Percentiles rank a stretch among this genome's conserved stretches.
These are phyloP conservation scores for Hymenoscyphus scutula DNA, from an alignment of 2,329 filamentous ascomycete species.

Conservation along the genomic window DNA sequence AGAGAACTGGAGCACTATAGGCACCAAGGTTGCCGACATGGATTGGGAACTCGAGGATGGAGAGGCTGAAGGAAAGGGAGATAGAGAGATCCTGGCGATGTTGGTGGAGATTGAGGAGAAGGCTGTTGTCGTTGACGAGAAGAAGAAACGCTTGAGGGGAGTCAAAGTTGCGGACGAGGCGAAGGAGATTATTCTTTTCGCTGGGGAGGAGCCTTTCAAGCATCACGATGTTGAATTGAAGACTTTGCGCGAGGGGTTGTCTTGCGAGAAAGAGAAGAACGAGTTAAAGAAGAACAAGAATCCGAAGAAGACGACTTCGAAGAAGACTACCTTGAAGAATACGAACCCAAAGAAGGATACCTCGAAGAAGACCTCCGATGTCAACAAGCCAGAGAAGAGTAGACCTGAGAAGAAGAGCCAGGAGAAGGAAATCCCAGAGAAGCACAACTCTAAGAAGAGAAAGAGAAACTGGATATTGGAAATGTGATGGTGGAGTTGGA, in stretches of 20 bases:
- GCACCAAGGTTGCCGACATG: background rate
- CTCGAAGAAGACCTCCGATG: no score
- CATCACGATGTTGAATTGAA: background rate
- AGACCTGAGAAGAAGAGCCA: no score
- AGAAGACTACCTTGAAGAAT: no score
- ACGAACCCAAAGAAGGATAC: no score
- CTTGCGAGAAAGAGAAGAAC: no score
- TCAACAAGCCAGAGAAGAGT: no score
- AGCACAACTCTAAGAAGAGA: no score
- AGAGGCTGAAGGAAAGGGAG: background rate
- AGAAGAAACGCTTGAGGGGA: background rate
- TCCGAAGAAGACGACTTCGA: no score
- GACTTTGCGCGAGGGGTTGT: background rate
- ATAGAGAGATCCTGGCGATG: background rate
- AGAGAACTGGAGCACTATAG: background rate
- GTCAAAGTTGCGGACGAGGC: background rate
- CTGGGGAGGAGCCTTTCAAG: background rate
- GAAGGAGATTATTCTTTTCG: background rate
- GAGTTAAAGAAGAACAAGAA: no score
- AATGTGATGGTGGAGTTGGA: no score
- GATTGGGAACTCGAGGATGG: background rate
- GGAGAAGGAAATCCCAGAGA: no score
- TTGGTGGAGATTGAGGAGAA: background rate
- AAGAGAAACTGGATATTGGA: no score
- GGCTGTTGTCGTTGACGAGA: background rate